phyloP scores from a whole-genome alignment of 345 rosid species.

The Angophora floribunda region DNA sequence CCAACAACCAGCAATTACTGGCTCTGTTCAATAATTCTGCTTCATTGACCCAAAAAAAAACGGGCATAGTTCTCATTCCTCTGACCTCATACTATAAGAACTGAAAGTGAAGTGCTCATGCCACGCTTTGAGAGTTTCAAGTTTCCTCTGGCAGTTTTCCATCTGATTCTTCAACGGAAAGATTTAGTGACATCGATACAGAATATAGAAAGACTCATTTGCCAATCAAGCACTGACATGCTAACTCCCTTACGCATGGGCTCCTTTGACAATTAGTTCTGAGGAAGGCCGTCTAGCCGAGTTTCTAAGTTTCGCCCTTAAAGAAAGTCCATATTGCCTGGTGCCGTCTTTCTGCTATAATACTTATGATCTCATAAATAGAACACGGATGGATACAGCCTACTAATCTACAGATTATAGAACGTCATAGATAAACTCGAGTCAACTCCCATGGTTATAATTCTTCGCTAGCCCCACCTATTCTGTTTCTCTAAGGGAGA shows the following conservation, averaged over 20 bases:
- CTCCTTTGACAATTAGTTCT: neutral
- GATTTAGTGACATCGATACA: neutral
- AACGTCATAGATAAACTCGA: neutral
- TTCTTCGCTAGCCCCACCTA: neutral
- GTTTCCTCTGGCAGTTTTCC: neutral
- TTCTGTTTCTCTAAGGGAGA: neutral
- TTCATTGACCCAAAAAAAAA: too few species aligned
- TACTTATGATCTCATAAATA: neutral
- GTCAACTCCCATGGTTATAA: neutral
- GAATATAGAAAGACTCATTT: neutral
- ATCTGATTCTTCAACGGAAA: neutral
- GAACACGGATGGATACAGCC: neutral
- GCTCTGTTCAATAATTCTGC: neutral
- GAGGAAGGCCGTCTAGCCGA: neutral
- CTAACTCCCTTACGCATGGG: neutral
- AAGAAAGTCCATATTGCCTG: neutral
- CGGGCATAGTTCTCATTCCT: too few species aligned
- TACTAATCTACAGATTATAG: neutral
- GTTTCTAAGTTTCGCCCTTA: neutral
- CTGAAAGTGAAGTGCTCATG: neutral
- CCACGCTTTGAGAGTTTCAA: neutral
- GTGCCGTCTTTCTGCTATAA: neutral
- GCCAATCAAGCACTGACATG: neutral
- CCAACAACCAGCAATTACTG: neutral
- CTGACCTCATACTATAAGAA: neutral